Conservation (phyloP, 495 filamentous ascomycete genomes). For the Lepraria neglecta region DNA sequence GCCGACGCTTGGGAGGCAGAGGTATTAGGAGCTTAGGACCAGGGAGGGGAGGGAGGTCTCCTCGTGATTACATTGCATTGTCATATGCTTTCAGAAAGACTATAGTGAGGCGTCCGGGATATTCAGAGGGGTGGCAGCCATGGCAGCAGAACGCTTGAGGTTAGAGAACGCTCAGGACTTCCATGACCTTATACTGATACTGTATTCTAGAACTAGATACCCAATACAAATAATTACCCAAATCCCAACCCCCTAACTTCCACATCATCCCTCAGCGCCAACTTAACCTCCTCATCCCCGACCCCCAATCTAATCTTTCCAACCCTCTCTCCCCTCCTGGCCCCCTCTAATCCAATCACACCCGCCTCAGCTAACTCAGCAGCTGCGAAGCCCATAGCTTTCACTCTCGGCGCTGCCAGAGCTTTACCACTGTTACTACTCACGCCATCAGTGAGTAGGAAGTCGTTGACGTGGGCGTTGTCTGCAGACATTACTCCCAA, state of each 20-base stretch:
- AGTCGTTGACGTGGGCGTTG: constrained; percentile 20
- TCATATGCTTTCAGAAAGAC: not conserved
- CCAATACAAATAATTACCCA: constrained; percentile 31
- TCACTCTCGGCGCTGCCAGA: constrained; percentile 47
- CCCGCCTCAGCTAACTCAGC: constrained; percentile 81
- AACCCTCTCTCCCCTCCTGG: constrained; percentile 69
- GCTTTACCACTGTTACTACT: constrained; percentile 26
- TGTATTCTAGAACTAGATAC: not conserved
- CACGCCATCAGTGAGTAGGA: constrained; percentile 16
- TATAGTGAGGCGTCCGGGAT: constrained; percentile 15
- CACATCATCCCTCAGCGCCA: constrained; percentile 80
- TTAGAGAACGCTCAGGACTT: not conserved
- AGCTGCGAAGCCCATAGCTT: constrained; percentile 63
- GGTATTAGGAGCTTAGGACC: constrained; percentile 42
- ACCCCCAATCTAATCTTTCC: constrained; percentile 82
- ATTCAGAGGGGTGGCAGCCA: not conserved
- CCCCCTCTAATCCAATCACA: constrained; percentile 70
- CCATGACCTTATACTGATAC: not conserved
- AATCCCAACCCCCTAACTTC: constrained; percentile 70
- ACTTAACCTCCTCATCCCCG: constrained; percentile 80
- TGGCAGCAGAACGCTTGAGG: not conserved
- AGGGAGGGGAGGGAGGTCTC: not conserved
- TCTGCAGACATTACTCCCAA: constrained; percentile 59
- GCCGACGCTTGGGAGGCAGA: constrained; percentile 68
- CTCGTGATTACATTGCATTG: not conserved